Conservation (phyloP, 345 rosid species). For the Psidium friedrichsthalianum region DNA sequence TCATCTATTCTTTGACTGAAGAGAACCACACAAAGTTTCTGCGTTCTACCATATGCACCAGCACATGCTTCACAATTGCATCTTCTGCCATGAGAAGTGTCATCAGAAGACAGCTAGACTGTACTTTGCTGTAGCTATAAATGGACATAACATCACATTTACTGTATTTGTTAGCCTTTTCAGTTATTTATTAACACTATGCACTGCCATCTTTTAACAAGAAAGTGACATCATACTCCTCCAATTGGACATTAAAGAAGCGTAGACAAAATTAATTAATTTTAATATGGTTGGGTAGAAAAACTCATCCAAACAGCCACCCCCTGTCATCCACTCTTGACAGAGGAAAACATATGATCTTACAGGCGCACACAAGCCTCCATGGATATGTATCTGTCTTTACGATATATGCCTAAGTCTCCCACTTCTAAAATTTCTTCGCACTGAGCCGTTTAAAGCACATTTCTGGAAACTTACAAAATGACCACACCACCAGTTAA, state of each 20-base stretch:
- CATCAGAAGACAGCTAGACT: background rate
- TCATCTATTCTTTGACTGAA: background rate
- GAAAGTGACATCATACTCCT: background rate
- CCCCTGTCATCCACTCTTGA: background rate
- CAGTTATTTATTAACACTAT: background rate
- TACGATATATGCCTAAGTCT: background rate
- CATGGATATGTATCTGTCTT: fast-evolving
- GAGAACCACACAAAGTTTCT: background rate
- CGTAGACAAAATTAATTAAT: background rate
- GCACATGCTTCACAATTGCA: background rate
- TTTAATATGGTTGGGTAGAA: background rate
- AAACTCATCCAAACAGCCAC: background rate
- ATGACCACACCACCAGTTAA: background rate
- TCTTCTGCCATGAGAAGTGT: background rate
- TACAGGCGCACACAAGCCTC: background rate
- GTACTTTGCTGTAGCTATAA: background rate
- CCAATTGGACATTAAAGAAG: background rate
- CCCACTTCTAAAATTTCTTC: background rate
- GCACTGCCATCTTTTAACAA: background rate
- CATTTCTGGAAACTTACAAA: background rate
- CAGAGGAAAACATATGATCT: background rate
- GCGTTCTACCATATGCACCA: background rate
- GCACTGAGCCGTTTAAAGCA: background rate
- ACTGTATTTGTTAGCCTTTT: background rate
- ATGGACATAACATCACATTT: background rate